These are phyloP conservation scores for Neobulgaria alba DNA, from an alignment of 2,329 filamentous ascomycete species.

Conservation along the genomic window DNA sequence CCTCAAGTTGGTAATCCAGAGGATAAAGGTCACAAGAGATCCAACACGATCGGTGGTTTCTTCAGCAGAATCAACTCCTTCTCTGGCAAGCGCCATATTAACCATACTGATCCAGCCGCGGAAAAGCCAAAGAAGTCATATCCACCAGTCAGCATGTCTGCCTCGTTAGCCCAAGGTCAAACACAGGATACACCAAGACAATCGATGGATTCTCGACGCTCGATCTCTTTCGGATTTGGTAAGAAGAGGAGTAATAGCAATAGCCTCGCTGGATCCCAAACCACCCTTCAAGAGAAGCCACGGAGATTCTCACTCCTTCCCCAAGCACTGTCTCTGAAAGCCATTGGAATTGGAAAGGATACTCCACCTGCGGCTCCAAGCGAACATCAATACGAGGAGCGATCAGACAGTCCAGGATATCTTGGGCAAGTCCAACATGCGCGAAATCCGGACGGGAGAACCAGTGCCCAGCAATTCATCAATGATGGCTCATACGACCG, in stretches of 20 bases:
- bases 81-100: constrained; percentile 39
- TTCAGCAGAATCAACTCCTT: constrained; percentile 81
- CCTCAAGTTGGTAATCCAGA: constrained; percentile 42
- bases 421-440: constrained; percentile 15
- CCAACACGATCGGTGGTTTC: constrained; percentile 70
- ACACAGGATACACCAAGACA: constrained; percentile 38
- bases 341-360: constrained; percentile 52
- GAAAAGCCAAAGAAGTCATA: constrained; percentile 62
- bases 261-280: constrained; percentile 50
- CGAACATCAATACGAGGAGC: constrained; percentile 17
- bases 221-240: constrained; percentile 60
- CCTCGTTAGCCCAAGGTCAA: constrained; percentile 39
- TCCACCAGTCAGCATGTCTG: constrained; percentile 85
- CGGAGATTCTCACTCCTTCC: constrained; percentile 66
- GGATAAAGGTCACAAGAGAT: constrained; percentile 51
- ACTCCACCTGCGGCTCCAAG: constrained; percentile 16
- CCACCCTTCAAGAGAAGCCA: constrained; percentile 43
- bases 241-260: constrained; percentile 64
- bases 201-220: constrained; percentile 67
- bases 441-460: not conserved
- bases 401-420: constrained; percentile 19
- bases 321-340: constrained; percentile 53
- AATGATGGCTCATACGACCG: constrained; percentile 25
- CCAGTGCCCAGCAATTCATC: constrained; percentile 10
- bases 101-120: constrained; percentile 36